A percentile compares a stretch with the other conserved stretches of the same genome.
These are phyloP conservation scores for Nemania serpens DNA, from an alignment of 2,329 filamentous ascomycete genomes.

Conservation along the genomic window DNA sequence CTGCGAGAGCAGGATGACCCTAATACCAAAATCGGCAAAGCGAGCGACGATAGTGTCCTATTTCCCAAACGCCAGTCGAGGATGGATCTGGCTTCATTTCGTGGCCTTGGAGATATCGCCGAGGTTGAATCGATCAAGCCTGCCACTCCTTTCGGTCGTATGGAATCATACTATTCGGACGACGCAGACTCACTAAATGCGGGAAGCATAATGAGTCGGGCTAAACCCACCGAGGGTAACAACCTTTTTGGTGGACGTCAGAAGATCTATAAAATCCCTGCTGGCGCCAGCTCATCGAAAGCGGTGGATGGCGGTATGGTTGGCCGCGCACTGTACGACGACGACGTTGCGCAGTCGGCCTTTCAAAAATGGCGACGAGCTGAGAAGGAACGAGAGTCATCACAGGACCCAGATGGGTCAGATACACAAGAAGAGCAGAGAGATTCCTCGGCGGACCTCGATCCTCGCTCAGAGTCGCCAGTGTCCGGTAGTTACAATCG, in stretches of 20 bases:
- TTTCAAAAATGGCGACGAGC: slow-evolving; percentile 76
- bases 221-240: slow-evolving; percentile 86
- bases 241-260: slow-evolving; percentile 92
- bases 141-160: slow-evolving; percentile 60
- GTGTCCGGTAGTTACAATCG: slow-evolving; percentile 68
- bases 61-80: slow-evolving; percentile 81
- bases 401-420: slow-evolving; percentile 46
- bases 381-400: slow-evolving; percentile 57
- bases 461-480: slow-evolving; percentile 57
- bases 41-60: slow-evolving; percentile 91
- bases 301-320: slow-evolving; percentile 57
- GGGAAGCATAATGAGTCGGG: slow-evolving; percentile 80
- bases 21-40: slow-evolving; percentile 85
- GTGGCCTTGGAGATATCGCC: slow-evolving; percentile 78
- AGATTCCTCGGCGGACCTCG: slow-evolving; percentile 31
- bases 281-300: slow-evolving; percentile 50
- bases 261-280: slow-evolving; percentile 88
- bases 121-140: slow-evolving; percentile 83
- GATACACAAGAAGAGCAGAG: slow-evolving; percentile 45
- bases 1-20: slow-evolving; percentile 93
- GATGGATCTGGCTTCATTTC: slow-evolving; percentile 68
- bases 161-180: slow-evolving; percentile 67
- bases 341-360: slow-evolving; percentile 80
- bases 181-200: slow-evolving; percentile 67
- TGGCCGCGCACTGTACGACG: slow-evolving; percentile 77